Evolutionary conservation across 2,329 filamentous ascomycete genomes (phyloP), one percentile per base, ranked within the genome.

Genomic region (Trichophyton rubrum): DNA sequence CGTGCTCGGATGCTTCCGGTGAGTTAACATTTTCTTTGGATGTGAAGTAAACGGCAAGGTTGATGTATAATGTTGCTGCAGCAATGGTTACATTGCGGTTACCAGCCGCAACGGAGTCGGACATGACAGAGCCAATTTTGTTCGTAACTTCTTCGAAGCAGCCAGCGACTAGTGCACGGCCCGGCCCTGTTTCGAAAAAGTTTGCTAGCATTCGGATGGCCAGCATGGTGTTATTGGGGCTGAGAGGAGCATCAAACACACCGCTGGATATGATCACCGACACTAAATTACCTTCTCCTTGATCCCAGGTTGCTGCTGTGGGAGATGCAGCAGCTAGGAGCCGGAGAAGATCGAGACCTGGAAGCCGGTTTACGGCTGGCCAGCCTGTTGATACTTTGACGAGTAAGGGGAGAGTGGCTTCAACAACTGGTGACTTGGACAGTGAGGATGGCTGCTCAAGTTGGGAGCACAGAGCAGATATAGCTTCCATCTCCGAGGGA

Each of bases 41-140:
- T 7, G 80, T 82, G 3, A 89, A 80, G 9, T 91, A 80, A 0
- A 96, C 89, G 0, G 90, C 80, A 64, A 88, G 87, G 74, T 99
- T 97, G 70, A 97, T 86, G 62, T 87, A 85, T 0, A 89, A 79
- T 0, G 93, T 96, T 0, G 89, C 85, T 17, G 89, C 78, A 0
- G 93, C 92, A 60, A 96, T 86, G 58, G 87, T 82, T 9, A 97
- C 78, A 66, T 95, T 95, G 59, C 88, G 84, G 70, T 95, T 93
- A 66, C 64, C 74, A 1, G 77, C 76, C 2, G 73, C 78, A 43
- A 74, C 77, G 1, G 72, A 70, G 41, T 79, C 74, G 3, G 80
- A 80, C 2, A 85, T 75, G 27, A 88, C 81, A 0, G 82, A 80
- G 58, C 43, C 81, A 7, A 95, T 75, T 30, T 87, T 81, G 1